Conservation (phyloP, 2,329 filamentous ascomycete species). For the Diplodia intermedia region DNA sequence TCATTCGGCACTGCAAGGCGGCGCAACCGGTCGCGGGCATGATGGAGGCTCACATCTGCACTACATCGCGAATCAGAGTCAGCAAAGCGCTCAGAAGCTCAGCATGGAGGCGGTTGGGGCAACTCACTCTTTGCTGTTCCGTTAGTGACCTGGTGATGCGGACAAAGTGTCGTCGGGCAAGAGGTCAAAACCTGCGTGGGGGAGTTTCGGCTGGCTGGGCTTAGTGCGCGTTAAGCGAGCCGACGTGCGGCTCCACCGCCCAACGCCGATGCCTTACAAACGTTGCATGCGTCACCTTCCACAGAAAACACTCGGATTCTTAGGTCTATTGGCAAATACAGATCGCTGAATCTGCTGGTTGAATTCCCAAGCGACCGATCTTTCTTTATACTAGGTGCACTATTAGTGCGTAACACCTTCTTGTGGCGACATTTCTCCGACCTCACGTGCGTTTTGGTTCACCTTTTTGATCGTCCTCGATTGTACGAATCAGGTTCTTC, state of each 20-base stretch:
- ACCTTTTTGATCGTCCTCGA: background rate
- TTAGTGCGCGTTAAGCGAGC: slow-evolving; percentile 32
- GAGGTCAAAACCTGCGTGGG: slow-evolving; percentile 32
- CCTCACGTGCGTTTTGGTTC: background rate
- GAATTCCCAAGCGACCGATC: background rate
- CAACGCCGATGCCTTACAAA: background rate
- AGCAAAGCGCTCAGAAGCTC: slow-evolving; percentile 22
- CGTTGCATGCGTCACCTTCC: background rate
- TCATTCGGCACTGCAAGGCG: slow-evolving; percentile 33
- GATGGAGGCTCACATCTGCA: slow-evolving; percentile 81
- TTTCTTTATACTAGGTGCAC: background rate
- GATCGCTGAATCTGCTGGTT: background rate
- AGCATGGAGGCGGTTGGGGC: slow-evolving; percentile 17
- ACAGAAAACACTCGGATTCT: background rate
- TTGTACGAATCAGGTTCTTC: background rate
- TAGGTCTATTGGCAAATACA: background rate
- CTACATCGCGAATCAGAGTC: slow-evolving; percentile 57
- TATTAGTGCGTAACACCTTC: background rate
- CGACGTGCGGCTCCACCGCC: slow-evolving; percentile 61
- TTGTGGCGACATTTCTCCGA: background rate
- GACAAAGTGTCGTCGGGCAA: slow-evolving; percentile 31
- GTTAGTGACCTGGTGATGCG: slow-evolving; percentile 34
- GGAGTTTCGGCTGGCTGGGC: slow-evolving; percentile 30
- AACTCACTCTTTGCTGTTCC: slow-evolving; percentile 26
- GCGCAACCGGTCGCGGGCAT: slow-evolving; percentile 34